phyloP scores from a whole-genome alignment of 192 early-diverging fungal species.

The Nowakowskiella sp. region DNA sequence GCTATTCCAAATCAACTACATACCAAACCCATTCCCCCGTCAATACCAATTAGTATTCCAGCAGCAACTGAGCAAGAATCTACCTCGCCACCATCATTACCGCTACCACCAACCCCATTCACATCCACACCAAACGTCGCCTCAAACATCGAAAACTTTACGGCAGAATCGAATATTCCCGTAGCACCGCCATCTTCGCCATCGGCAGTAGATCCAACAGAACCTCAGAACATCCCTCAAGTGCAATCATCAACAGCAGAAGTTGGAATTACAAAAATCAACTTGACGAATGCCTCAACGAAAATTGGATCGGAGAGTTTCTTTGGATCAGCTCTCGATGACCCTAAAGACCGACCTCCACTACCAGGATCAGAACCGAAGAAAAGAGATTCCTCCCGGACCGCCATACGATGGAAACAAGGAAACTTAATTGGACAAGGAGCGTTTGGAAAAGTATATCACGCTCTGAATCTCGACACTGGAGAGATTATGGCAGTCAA shows the following conservation, averaged over 20 bases:
- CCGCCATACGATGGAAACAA: conserved; percentile 69
- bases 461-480: conserved; percentile 77
- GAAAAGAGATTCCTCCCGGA: conserved; percentile 2
- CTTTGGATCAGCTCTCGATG: neutral
- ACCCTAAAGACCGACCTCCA: neutral
- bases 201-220: neutral
- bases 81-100: neutral
- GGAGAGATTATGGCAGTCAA: conserved; percentile 97
- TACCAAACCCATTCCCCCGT: neutral
- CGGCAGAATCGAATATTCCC: too few species aligned
- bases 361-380: neutral
- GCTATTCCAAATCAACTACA: neutral
- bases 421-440: conserved; percentile 89
- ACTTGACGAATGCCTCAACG: neutral
- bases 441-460: conserved; percentile 92
- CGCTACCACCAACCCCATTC: neutral
- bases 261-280: neutral
- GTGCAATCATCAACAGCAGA: conserved; percentile 1
- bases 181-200: too few species aligned
- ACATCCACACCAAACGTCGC: neutral
- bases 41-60: conserved; percentile 1
- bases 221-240: conserved; percentile 1
- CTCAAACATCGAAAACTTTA: too few species aligned
- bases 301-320: neutral
- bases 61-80: neutral